Evolutionary conservation across 768 basidiomycete species (phyloP).

Genomic region (Dioszegia hungarica): DNA sequence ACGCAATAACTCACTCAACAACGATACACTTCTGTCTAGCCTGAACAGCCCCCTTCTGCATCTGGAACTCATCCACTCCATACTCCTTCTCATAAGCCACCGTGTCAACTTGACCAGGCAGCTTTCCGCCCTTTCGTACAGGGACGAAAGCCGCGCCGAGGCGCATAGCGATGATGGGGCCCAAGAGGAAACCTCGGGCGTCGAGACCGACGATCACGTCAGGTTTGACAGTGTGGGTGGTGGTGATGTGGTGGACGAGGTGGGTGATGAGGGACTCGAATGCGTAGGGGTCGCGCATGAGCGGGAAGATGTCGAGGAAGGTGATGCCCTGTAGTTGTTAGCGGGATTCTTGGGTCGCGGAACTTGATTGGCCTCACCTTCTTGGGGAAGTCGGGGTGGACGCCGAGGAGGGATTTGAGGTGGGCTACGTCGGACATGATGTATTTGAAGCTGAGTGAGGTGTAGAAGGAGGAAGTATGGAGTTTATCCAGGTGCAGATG

Average conservation of each 20-base stretch:
- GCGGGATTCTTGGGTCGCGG: background rate
- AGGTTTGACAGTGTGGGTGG: conserved; percentile 49
- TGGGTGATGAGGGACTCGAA: conserved; percentile 90
- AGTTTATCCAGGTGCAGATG: background rate
- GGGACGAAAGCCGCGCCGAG: conserved; percentile 93
- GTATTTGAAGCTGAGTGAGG: background rate
- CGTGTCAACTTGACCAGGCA: conserved; percentile 77
- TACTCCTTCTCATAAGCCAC: conserved; percentile 89
- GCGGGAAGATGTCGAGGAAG: conserved; percentile 92
- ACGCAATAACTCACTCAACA: conserved; percentile 57
- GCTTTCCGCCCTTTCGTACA: conserved; percentile 86
- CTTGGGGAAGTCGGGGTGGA: conserved; percentile 70
- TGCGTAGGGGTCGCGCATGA: conserved; percentile 75
- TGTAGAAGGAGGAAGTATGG: background rate
- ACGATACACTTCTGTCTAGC: conserved; percentile 79
- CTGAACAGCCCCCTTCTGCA: conserved; percentile 80
- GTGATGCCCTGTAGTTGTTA: conserved; percentile 63
- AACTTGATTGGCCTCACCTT: conserved; percentile 57
- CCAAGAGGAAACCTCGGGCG: conserved; percentile 90
- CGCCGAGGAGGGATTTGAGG: conserved; percentile 51
- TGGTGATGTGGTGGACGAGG: conserved; percentile 76
- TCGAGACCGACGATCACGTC: conserved; percentile 94
- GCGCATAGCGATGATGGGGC: conserved; percentile 83
- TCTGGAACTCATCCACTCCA: conserved; percentile 88
- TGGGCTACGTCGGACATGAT: conserved; percentile 63